Evolutionary conservation across 129 eudicot species (phyloP).

Genomic region (Flaveria linearis): DNA sequence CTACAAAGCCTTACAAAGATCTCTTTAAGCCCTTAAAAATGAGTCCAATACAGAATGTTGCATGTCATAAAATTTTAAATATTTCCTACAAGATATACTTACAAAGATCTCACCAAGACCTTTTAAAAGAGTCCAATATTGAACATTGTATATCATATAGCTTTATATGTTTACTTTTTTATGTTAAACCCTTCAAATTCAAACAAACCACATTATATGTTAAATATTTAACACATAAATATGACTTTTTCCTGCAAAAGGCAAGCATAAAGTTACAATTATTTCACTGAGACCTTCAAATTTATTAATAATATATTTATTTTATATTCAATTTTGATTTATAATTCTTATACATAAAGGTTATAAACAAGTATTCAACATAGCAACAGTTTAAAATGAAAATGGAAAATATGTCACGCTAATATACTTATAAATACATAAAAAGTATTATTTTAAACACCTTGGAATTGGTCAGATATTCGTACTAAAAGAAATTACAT

Average conservation of each 20-base stretch:
- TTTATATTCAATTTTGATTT: neutral
- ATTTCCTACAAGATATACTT: too few species aligned
- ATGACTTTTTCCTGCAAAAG: neutral
- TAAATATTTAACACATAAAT: neutral
- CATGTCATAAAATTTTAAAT: too few species aligned
- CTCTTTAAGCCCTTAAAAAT: neutral
- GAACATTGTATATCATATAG: neutral
- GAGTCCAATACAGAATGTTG: neutral
- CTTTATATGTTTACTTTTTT: neutral
- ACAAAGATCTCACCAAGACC: too few species aligned
- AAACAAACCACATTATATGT: neutral
- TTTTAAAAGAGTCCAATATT: too few species aligned
- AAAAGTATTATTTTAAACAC: neutral
- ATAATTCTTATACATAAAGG: neutral
- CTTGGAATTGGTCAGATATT: neutral
- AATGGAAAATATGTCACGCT: neutral
- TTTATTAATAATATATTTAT: neutral
- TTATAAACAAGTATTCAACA: neutral
- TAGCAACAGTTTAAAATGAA: neutral
- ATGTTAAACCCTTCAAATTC: neutral
- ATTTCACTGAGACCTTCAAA: neutral
- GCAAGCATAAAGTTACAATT: too few species aligned
- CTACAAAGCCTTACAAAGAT: neutral
- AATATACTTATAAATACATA: neutral
- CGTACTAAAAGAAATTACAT: neutral